Evolutionary conservation across 768 basidiomycete genomes (phyloP).

Genomic region (Russula abietina): DNA sequence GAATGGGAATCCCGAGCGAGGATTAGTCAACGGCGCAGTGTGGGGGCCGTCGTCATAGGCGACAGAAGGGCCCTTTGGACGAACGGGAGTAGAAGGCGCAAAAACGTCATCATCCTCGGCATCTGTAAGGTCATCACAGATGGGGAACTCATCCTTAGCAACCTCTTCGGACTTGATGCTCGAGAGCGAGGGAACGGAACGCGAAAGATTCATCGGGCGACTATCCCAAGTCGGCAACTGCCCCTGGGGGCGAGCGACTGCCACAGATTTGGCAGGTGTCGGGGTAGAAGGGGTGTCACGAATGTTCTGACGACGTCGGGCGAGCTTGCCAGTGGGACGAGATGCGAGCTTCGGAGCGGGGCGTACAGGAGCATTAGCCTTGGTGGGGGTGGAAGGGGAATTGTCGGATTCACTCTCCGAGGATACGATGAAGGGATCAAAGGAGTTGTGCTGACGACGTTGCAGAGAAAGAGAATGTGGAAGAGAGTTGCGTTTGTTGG

Average conservation of each 20-base stretch:
- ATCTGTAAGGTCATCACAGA: conserved; percentile 69
- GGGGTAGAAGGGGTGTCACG: conserved; percentile 32
- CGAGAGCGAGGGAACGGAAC: conserved; percentile 44
- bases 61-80: conserved; percentile 24
- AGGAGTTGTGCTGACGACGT: conserved; percentile 36
- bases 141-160: conserved; percentile 44
- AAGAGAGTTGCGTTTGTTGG: conserved; percentile 30
- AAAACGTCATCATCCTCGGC: conserved; percentile 34
- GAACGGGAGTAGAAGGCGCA: conserved; percentile 52
- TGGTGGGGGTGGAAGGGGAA: conserved; percentile 34
- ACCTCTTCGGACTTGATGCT: conserved; percentile 33
- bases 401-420: conserved; percentile 33
- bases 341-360: conserved; percentile 39
- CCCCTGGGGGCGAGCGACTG: conserved; percentile 41
- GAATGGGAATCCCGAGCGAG: conserved; percentile 38
- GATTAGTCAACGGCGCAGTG: conserved; percentile 45
- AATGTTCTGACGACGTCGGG: conserved; percentile 48
- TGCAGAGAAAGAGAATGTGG: conserved; percentile 28
- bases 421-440: conserved; percentile 45
- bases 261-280: conserved; percentile 42
- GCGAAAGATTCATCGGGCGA: conserved; percentile 34
- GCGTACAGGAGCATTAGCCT: conserved; percentile 25
- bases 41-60: conserved; percentile 37
- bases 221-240: conserved; percentile 8
- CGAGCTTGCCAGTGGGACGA: conserved; percentile 50